Percentiles rank a stretch among this genome's conserved stretches.
phyloP scores from a whole-genome alignment of 305 asterid species.

The Fraxinus albicans region DNA sequence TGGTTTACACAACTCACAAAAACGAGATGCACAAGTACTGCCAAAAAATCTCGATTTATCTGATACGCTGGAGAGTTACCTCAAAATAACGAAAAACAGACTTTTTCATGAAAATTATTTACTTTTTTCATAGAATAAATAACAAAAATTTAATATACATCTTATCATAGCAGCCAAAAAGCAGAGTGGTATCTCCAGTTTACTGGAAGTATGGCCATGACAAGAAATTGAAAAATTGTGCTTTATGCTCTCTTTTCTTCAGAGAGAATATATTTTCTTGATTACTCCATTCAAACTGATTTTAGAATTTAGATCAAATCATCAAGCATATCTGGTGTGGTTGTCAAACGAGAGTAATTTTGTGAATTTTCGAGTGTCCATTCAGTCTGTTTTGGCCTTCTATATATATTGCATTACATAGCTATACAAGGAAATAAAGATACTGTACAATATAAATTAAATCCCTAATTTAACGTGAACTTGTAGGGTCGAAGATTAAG shows the following conservation, averaged over 20 bases:
- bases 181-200: background rate
- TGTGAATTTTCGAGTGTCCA: too few species aligned
- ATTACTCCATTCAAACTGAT: background rate
- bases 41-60: background rate
- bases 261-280: background rate
- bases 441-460: too few species aligned
- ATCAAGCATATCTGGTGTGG: background rate
- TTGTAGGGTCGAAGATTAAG: too few species aligned
- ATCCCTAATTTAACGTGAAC: too few species aligned
- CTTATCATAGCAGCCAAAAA: background rate
- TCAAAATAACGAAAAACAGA: background rate
- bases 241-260: background rate
- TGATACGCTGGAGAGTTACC: background rate
- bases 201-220: background rate
- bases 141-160: background rate
- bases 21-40: background rate
- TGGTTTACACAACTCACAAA: background rate
- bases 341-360: background rate
- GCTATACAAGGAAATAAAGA: too few species aligned
- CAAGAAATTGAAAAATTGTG: background rate
- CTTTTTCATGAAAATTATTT: background rate
- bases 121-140: background rate
- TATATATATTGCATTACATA: too few species aligned
- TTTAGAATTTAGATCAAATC: background rate
- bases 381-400: too few species aligned